Evolutionary conservation across 805 yeast genomes (phyloP), one percentile per base, ranked within the genome.

Genomic region (Metschnikowia proteae): DNA sequence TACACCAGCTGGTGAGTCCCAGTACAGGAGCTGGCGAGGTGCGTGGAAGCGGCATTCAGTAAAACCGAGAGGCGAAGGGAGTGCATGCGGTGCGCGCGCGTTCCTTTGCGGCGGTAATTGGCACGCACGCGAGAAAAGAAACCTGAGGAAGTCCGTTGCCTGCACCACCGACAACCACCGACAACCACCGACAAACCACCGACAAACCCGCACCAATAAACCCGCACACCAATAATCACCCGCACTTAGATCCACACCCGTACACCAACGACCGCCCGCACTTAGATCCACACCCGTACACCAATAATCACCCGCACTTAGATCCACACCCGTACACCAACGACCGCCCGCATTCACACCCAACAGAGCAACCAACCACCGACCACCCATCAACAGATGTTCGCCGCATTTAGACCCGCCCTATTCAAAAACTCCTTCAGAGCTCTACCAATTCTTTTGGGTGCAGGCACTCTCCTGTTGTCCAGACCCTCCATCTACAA

Each of bases 391-490:
- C 8, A n/a, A 22, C 25, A 9, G 11, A 56, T 56, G 59, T 56
- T 56, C 36, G 46, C 53, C 27, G 31, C 54, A 11, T 50, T 56
- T 37, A 48, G 54, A 47, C 56, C 55, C 30, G 32, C 43, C 23
- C 29, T 54, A 5, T 40, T 53, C 30, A 47, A 57, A 39, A 43
- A 42, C 48, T 33, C 57, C 2, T 13, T 52, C 11, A 50, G 46
- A 34, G 47, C 45, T 9, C 46, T 45, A 23, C 59, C 59, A 3
- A 47, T 56, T 3, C 13, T 56, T 10, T 29, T 53, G 4, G 60
- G 60, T 13, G 51, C 60, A 3, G 39, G 53, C 25, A 17, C 41
- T 28, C 25, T 51, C n/a, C 47, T 51, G 45, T 40, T 55, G 31
- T 51, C 55, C 5, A 30, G 53, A 2, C 37, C 49, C 2, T 28